Base-by-base conservation (phyloP, 1,139 yeast genomes). In the Suhomyces maxii region DNA sequence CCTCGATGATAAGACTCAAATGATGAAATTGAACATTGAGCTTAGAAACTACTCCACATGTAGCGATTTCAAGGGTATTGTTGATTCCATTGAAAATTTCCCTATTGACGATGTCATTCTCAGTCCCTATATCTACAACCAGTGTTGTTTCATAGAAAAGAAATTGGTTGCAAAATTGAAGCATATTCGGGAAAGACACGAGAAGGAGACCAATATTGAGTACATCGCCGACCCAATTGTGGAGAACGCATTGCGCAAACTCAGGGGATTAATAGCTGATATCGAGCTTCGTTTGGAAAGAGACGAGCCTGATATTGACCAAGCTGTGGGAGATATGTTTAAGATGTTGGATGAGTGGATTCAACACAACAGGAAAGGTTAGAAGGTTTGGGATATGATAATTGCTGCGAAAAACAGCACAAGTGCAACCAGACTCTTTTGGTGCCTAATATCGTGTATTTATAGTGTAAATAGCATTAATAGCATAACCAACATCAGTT, bases 201-300 rank as follows among this genome's bases (percentile, higher is more conserved):
- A 36, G 11, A 40, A 38, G 32, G 18, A 37, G 8, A 13, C 39
- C 32, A 25, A 13, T 18, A n/a, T 7, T 3, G 36, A 39, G 6
- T 30, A 26, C 10, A 14, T 9, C 12, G 30, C 34, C 13, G 26
- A 23, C 11, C 36, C 37, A 10, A n/a, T 23, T 6, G 36, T 14
- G 7, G 26, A 26, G 2, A 12, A n/a, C 6, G 34, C 48, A 2
- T 26, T 47, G 12, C 47, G 44, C 14, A 53, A 53, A 38, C 45
- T 72, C 39, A 58, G 61, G 32, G 67, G 65, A 0, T 63, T 74
- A 37, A 64, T 71, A 26, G 76, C 73, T 5, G 73, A 72, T 48
- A 59, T 71, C 9, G 58, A 59, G 7, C 47, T 59, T 11, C 58
- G 73, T 23, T 49, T 73, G 38, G 58, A 60, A 8, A 59, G 63